Percentiles rank a stretch among this genome's conserved stretches.
Evolutionary conservation across 2,329 filamentous ascomycete species (phyloP).

Genomic region (Dissoconium aciculare): DNA sequence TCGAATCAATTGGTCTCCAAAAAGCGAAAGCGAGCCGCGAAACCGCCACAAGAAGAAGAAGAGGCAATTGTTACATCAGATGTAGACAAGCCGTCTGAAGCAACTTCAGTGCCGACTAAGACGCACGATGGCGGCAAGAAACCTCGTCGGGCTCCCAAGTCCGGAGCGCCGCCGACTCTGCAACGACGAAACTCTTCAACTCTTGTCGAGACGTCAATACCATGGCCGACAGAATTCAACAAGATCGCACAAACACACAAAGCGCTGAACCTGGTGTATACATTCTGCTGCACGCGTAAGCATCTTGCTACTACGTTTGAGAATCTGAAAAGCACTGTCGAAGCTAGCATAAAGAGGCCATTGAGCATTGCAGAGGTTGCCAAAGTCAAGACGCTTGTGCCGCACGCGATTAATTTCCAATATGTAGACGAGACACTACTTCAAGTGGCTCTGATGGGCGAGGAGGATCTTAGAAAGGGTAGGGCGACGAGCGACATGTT

Average conservation of each 20-base stretch:
- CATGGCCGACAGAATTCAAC: constrained; percentile 65
- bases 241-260: constrained; percentile 60
- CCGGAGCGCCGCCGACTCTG: constrained; percentile 25
- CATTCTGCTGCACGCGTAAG: constrained; percentile 86
- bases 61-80: constrained; percentile 4
- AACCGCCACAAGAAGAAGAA: constrained; percentile 3
- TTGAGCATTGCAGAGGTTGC: constrained; percentile 67
- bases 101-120: constrained; percentile 39
- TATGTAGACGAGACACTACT: constrained; percentile 78
- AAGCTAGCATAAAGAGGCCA: constrained; percentile 59
- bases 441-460: constrained; percentile 61
- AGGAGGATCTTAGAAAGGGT: constrained; percentile 50
- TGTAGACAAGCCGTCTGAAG: constrained; percentile 13
- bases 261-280: constrained; percentile 83
- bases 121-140: constrained; percentile 42
- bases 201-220: constrained; percentile 37
- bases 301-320: constrained; percentile 85
- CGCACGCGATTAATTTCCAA: constrained; percentile 63
- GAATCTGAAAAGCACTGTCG: constrained; percentile 70
- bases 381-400: constrained; percentile 61
- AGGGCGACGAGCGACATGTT: constrained; percentile 38
- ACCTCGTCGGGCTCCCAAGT: constrained; percentile 32
- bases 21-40: constrained; percentile 9
- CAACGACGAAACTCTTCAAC: constrained; percentile 36
- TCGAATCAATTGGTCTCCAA: constrained; percentile 3